Evolutionary conservation across 2,329 filamentous ascomycete species (phyloP).

Genomic region (Capronia americana): DNA sequence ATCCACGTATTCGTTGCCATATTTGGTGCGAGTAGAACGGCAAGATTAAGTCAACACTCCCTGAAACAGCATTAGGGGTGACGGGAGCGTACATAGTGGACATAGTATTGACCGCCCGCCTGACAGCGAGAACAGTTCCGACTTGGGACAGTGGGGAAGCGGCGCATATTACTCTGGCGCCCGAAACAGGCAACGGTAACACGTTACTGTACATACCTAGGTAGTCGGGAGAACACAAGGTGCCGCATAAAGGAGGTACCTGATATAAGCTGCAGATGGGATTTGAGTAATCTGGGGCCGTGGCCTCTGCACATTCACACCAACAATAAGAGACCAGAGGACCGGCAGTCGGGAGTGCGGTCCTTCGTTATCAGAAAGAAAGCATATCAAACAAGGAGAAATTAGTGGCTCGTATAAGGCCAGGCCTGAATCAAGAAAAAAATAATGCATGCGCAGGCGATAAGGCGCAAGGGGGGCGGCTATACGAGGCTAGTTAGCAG

Average conservation of each 20-base stretch:
- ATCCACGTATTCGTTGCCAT: background rate
- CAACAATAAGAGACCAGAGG: no score
- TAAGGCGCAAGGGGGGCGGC: background rate
- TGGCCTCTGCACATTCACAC: background rate
- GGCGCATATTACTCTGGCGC: background rate
- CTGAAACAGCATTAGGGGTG: background rate
- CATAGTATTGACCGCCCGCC: background rate
- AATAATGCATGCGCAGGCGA: background rate
- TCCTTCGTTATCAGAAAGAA: background rate
- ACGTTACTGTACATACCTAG: background rate
- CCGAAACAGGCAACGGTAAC: background rate
- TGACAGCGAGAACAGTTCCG: background rate
- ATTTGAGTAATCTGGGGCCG: background rate
- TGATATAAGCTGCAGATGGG: background rate
- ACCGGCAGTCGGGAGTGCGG: no score
- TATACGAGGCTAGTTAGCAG: slow-evolving; percentile 2
- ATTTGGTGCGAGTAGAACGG: background rate
- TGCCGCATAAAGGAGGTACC: background rate
- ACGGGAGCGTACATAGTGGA: background rate
- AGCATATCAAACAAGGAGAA: background rate
- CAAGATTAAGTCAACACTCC: background rate
- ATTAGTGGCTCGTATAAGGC: background rate
- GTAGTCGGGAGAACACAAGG: background rate
- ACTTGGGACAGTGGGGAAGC: background rate
- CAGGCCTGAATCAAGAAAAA: background rate